Conservation (phyloP, 768 basidiomycete species). For the Asterophora parasitica region DNA sequence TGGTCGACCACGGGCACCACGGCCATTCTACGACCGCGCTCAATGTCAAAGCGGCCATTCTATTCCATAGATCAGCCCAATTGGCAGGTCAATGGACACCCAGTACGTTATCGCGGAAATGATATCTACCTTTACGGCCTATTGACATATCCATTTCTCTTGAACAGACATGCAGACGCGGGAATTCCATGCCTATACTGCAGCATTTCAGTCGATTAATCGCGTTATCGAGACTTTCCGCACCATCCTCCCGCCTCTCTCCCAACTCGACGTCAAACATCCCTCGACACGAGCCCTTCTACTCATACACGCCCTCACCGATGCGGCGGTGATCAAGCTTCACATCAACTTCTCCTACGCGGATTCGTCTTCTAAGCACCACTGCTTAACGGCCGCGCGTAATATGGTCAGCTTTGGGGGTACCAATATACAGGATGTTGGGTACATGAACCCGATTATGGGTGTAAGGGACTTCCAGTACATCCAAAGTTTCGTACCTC, state of each 20-base stretch:
- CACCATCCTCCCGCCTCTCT: slow-evolving; percentile 27
- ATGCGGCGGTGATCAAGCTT: slow-evolving; percentile 48
- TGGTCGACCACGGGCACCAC: slow-evolving; percentile 25
- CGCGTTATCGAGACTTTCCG: slow-evolving; percentile 40
- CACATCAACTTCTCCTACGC: slow-evolving; percentile 43
- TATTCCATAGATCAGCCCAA: slow-evolving; percentile 55
- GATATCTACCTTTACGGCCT: background rate
- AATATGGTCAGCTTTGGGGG: slow-evolving; percentile 38
- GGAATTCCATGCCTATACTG: slow-evolving; percentile 38
- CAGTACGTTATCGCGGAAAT: slow-evolving; percentile 24
- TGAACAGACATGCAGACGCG: slow-evolving; percentile 34
- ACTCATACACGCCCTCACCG: slow-evolving; percentile 43
- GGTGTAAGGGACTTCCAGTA: slow-evolving; percentile 34
- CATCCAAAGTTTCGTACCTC: slow-evolving; percentile 8
- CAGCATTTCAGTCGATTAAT: slow-evolving; percentile 42
- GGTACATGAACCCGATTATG: slow-evolving; percentile 44
- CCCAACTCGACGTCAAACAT: slow-evolving; percentile 27
- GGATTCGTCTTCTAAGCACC: slow-evolving; percentile 36
- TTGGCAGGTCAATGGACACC: slow-evolving; percentile 45
- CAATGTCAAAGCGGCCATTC: slow-evolving; percentile 49
- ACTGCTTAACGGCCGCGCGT: slow-evolving; percentile 38
- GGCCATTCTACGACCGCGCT: slow-evolving; percentile 36
- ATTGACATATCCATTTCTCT: background rate
- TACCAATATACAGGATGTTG: slow-evolving; percentile 33
- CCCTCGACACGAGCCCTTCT: slow-evolving; percentile 33